A percentile compares a stretch with the other conserved stretches of the same genome.
Conservation (phyloP, 2,329 filamentous ascomycete species). For the Aspergillaceae sp. region DNA sequence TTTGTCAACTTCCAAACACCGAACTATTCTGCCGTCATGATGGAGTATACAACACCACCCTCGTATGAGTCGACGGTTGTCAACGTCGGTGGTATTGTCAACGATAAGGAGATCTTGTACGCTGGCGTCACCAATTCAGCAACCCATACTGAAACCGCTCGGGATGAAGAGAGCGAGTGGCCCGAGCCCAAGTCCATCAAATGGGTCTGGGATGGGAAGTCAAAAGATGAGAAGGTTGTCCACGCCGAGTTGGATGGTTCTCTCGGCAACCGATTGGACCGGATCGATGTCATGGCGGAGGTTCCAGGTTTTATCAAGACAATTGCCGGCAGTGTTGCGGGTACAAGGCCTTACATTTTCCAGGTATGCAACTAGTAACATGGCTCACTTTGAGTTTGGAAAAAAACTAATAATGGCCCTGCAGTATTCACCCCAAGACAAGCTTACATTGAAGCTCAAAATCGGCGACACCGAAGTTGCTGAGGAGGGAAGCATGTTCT, state of each 20-base stretch:
- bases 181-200: constrained; percentile 69
- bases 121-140: constrained; percentile 59
- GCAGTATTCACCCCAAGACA: constrained; percentile 61
- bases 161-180: constrained; percentile 77
- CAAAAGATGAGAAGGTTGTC: constrained; percentile 65
- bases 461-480: constrained; percentile 68
- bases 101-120: constrained; percentile 69
- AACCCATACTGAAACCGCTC: constrained; percentile 59
- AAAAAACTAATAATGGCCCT: constrained; percentile 9
- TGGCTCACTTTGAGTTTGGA: not conserved
- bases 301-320: constrained; percentile 92
- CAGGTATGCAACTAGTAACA: constrained; percentile 52
- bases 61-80: constrained; percentile 85
- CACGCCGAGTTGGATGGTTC: constrained; percentile 60
- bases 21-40: constrained; percentile 77
- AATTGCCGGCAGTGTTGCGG: constrained; percentile 77
- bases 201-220: constrained; percentile 70
- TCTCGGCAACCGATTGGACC: constrained; percentile 64
- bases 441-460: constrained; percentile 71
- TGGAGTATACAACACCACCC: constrained; percentile 90
- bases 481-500: constrained; percentile 72
- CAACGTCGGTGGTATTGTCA: constrained; percentile 71
- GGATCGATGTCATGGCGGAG: constrained; percentile 93
- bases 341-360: constrained; percentile 96
- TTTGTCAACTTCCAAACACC: constrained; percentile 87